phyloP scores from a whole-genome alignment of 148 eudicot species.

The Nepenthes mirabilis region DNA sequence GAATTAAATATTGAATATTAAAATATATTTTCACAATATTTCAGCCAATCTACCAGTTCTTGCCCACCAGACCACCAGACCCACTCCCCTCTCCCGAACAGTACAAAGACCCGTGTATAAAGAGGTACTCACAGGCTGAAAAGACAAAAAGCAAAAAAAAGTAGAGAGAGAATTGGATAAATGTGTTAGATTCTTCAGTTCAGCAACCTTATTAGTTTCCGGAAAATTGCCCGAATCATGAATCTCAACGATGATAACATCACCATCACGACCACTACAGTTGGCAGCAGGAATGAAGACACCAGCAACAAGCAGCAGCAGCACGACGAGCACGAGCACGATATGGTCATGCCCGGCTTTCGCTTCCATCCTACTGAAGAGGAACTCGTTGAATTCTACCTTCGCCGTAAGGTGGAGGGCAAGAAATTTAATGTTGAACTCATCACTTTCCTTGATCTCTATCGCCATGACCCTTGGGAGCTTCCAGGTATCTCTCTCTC shows the following conservation, averaged over 20 bases:
- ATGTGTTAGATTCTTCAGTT: too few relatives aligned
- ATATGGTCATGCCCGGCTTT: constrained; percentile 31
- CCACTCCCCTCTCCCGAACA: too few relatives aligned
- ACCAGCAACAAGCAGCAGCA: constrained; percentile 1
- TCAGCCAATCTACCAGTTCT: too few relatives aligned
- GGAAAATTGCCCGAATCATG: constrained; percentile 5
- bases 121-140: too few relatives aligned
- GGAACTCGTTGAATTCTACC: constrained; percentile 46
- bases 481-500: constrained; percentile 28
- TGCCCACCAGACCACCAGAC: too few relatives aligned
- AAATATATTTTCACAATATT: too few relatives aligned
- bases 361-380: constrained; percentile 58
- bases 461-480: constrained; percentile 53
- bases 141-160: too few relatives aligned
- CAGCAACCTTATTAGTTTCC: not conserved
- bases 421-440: constrained; percentile 21
- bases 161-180: too few relatives aligned
- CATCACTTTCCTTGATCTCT: constrained; percentile 45
- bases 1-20: too few relatives aligned
- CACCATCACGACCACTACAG: not conserved
- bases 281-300: not conserved
- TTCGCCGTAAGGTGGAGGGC: constrained; percentile 18
- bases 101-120: too few relatives aligned
- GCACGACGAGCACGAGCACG: constrained; percentile 8
- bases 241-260: not conserved